phyloP scores from a whole-genome alignment of 305 asterid genomes.

The Solanum hybrid region DNA sequence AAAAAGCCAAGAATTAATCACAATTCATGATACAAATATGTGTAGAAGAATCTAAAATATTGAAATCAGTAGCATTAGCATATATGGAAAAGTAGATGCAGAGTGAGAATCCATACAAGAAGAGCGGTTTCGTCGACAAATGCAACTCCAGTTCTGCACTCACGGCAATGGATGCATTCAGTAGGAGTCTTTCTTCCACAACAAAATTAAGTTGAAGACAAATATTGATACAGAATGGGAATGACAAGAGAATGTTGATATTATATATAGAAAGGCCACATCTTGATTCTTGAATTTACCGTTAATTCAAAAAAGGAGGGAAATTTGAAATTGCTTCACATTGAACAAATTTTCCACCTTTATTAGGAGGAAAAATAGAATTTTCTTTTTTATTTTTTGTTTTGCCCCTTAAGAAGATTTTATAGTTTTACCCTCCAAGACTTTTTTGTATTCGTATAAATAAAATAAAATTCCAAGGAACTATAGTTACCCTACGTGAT shows the following conservation, averaged over 20 bases:
- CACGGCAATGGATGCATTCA: background rate
- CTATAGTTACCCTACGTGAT: background rate
- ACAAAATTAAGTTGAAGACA: background rate
- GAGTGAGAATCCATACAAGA: background rate
- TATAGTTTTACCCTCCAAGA: background rate
- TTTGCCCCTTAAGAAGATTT: background rate
- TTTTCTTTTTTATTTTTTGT: background rate
- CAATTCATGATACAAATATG: background rate
- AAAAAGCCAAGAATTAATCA: background rate
- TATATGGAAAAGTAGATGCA: background rate
- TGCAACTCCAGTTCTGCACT: background rate
- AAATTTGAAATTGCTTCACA: background rate
- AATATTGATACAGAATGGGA: background rate
- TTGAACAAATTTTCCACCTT: background rate
- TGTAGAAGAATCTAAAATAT: background rate
- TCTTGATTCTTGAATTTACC: background rate
- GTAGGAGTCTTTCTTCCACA: background rate
- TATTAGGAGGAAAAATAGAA: background rate
- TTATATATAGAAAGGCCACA: background rate
- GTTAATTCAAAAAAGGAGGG: background rate
- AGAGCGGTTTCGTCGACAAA: background rate
- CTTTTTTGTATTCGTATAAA: background rate
- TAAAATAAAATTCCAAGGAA: background rate
- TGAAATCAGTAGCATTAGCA: background rate
- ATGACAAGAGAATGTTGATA: background rate